Evolutionary conservation across 768 basidiomycete species (phyloP), one percentile per base, ranked within the genome.

Genomic region (Coprinopsis marcescibilis): DNA sequence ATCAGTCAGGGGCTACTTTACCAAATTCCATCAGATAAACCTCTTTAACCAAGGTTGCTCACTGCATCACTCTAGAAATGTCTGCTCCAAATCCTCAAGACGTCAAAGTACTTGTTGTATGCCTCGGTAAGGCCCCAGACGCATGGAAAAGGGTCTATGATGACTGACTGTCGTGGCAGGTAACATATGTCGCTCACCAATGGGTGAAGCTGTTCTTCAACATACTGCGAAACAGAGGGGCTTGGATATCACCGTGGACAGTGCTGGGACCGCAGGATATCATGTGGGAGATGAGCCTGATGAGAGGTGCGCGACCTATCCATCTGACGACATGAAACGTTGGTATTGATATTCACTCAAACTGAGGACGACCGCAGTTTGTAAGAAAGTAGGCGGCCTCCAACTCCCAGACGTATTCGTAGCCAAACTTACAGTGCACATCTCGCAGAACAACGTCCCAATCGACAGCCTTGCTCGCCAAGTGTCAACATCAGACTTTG

Each of bases 121-220:
- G 89, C 54, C 65, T 89, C 48, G 77, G 77, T 65, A 65, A 43
- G 55, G n/a, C n/a, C n/a, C n/a, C n/a, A n/a, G n/a, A n/a, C n/a
- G n/a, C n/a, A n/a, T n/a, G n/a, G n/a, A 30, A 39, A 38, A 34
- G 12, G 21, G 15, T 33, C 44, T 53, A 24, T 48, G 32, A 25
- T 27, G 13, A 17, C 30, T 40, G 7, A 46, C 34, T 37, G 13
- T 30, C 8, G 20, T 15, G 27, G 44, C 52, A 73, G 87, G 87
- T 11, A 90, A 90, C 60, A 89, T 90, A 49, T 90, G 90, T 60
- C 83, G 92, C 26, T 91, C 89, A 19, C 91, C 92, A 0, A 89
- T 95, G 81, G 92, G 90, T 24, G 89, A 93, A 66, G 92, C 90
- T 2, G 87, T 94, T 19, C 72, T 94, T 24, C 72, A 67, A 50